These are phyloP conservation scores for Achaetomiella virescens DNA, from an alignment of 495 filamentous ascomycete genomes.

Conservation along the genomic window DNA sequence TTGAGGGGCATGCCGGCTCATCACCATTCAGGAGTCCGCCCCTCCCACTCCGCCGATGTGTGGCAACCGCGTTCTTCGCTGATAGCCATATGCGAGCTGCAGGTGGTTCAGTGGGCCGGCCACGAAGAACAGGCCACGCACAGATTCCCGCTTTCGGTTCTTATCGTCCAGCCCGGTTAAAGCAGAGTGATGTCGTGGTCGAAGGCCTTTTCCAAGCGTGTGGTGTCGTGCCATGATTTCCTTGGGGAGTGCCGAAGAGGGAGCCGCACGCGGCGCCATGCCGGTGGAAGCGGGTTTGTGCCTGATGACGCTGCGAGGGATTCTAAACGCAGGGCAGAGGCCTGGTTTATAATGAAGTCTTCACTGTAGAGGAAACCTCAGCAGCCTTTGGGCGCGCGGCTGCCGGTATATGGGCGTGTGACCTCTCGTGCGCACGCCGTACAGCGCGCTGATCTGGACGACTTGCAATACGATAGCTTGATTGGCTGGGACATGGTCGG, in stretches of 20 bases:
- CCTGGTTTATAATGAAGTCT: constrained; percentile 21
- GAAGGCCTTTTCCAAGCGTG: background rate
- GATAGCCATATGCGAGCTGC: constrained; percentile 26
- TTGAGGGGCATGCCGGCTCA: constrained; percentile 9
- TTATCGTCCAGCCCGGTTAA: constrained; percentile 1
- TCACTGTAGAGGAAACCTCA: constrained; percentile 19
- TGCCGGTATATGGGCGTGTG: constrained; percentile 20
- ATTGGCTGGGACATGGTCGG: constrained; percentile 11
- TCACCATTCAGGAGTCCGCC: background rate
- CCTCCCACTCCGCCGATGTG: constrained; percentile 14
- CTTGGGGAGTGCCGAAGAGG: background rate
- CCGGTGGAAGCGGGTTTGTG: background rate
- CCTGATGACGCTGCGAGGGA: constrained; percentile 3
- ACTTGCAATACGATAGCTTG: background rate
- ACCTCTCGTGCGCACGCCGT: background rate
- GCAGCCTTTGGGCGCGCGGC: constrained; percentile 26
- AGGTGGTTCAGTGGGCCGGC: constrained; percentile 15
- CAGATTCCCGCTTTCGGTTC: background rate
- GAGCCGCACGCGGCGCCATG: background rate
- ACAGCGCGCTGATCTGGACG: background rate
- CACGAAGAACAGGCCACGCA: constrained; percentile 4
- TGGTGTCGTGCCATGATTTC: background rate
- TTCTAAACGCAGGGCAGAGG: constrained; percentile 5
- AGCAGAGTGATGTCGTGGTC: background rate
- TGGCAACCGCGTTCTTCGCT: constrained; percentile 9